These are phyloP conservation scores for Bruguiera parviflora DNA, from an alignment of 345 rosid species.

Conservation along the genomic window DNA sequence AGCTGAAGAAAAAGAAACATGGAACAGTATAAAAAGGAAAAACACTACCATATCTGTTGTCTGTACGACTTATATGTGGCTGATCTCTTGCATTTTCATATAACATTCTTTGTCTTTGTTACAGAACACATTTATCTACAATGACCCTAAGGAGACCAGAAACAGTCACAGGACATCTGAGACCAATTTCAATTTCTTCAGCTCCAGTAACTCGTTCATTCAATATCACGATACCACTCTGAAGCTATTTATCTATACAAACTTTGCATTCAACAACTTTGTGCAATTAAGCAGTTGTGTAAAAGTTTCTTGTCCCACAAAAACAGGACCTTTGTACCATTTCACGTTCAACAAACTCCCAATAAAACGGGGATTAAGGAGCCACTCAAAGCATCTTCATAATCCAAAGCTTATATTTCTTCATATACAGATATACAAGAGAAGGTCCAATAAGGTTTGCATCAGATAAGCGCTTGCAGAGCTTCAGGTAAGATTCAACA, in stretches of 20 bases:
- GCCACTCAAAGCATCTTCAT: slow-evolving; percentile 57
- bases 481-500: slow-evolving; percentile 54
- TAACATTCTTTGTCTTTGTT: too few relatives aligned
- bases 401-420: slow-evolving; percentile 76
- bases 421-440: slow-evolving; percentile 69
- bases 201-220: slow-evolving; percentile 4
- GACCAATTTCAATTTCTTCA: neutral
- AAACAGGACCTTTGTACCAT: neutral
- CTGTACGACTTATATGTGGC: too few relatives aligned
- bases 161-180: neutral
- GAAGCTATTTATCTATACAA: slow-evolving; percentile 24
- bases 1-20: too few relatives aligned
- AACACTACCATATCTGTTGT: too few relatives aligned
- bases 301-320: neutral
- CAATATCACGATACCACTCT: neutral
- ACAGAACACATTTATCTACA: too few relatives aligned
- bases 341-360: neutral
- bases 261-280: slow-evolving; percentile 9
- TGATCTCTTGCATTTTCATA: too few relatives aligned
- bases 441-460: slow-evolving; percentile 68
- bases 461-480: slow-evolving; percentile 65
- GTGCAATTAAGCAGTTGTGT: neutral
- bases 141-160: neutral
- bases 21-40: too few relatives aligned
- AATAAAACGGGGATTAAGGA: neutral